These are phyloP conservation scores for Trypanosoma lewisi DNA, from an alignment of 208 protist species.

Conservation along the genomic window DNA sequence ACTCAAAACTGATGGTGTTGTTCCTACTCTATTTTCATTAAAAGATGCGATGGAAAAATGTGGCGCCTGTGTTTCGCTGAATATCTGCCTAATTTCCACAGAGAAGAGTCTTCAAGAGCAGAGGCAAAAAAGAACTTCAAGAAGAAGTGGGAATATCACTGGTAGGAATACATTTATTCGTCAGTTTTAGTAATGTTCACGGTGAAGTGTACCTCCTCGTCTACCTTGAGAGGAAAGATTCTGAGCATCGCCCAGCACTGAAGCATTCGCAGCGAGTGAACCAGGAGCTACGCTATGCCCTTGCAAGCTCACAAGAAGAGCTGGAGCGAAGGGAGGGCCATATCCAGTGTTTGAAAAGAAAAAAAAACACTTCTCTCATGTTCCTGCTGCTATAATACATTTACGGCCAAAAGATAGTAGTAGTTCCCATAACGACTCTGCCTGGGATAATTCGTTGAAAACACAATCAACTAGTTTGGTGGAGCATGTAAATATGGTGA, in stretches of 20 bases:
- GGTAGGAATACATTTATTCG: not conserved
- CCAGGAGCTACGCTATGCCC: conserved; percentile 55
- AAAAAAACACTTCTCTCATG: not conserved
- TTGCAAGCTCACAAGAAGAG: conserved; percentile 56
- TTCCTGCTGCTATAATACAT: not conserved
- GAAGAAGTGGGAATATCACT: not conserved
- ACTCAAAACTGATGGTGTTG: not conserved
- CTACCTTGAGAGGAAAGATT: conserved; percentile 36
- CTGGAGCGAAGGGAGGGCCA: conserved; percentile 24
- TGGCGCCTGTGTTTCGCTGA: not conserved
- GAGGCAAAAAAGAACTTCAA: not conserved
- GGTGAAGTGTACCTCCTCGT: conserved; percentile 4
- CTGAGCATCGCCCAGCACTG: conserved; percentile 39
- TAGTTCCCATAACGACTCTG: not conserved
- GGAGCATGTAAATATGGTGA: conserved; percentile 27
- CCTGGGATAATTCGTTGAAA: not conserved
- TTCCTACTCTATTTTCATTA: not conserved
- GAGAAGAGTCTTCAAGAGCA: not conserved
- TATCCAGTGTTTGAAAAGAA: not conserved
- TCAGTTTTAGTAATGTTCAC: not conserved
- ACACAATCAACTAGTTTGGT: conserved; percentile 45
- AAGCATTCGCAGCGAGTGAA: conserved; percentile 57
- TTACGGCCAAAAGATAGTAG: no score
- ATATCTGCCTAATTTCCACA: no score
- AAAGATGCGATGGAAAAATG: not conserved